phyloP scores from a whole-genome alignment of 176 grass and related monocot species.

The Triticum aestivum region DNA sequence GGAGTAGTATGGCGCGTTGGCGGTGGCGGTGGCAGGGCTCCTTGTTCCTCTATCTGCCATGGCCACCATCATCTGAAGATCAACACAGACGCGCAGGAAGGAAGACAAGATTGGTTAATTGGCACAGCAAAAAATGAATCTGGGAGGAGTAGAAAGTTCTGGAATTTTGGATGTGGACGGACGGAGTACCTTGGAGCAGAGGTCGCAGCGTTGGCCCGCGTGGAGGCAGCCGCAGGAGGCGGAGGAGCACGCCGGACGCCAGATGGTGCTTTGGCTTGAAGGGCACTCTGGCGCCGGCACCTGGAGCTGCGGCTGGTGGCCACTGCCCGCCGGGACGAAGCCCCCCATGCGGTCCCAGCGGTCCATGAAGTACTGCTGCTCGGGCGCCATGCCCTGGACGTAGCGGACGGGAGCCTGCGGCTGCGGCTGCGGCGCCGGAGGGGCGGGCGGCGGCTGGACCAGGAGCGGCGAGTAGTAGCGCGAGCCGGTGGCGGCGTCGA shows the following conservation, averaged over 20 bases:
- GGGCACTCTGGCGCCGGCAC: slow-evolving; percentile 45
- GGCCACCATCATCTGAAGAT: slow-evolving; percentile 41
- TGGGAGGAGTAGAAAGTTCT: no score
- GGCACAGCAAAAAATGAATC: neutral
- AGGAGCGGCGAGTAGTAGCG: slow-evolving; percentile 33
- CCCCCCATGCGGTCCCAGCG: slow-evolving; percentile 28
- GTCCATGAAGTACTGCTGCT: slow-evolving; percentile 41
- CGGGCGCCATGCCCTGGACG: slow-evolving; percentile 22
- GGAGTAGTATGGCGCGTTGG: no score
- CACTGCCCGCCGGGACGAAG: neutral
- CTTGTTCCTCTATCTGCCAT: slow-evolving; percentile 21
- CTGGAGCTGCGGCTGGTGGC: neutral
- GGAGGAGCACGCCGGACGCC: slow-evolving; percentile 34
- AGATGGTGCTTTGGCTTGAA: slow-evolving; percentile 64
- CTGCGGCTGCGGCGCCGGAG: neutral
- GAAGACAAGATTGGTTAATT: neutral
- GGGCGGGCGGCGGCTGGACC: neutral
- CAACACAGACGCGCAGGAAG: neutral
- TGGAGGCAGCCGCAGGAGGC: slow-evolving; percentile 33
- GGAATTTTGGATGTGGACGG: neutral
- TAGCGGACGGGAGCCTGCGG: slow-evolving; percentile 8
- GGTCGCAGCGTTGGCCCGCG: slow-evolving; percentile 45
- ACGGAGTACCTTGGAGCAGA: slow-evolving; percentile 50
- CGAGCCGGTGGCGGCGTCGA: slow-evolving; percentile 4
- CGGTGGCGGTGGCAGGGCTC: neutral